A percentile compares a stretch with the other conserved stretches of the same genome.
phyloP scores from a whole-genome alignment of 1,139 yeast species.

The Pichia sp. region DNA sequence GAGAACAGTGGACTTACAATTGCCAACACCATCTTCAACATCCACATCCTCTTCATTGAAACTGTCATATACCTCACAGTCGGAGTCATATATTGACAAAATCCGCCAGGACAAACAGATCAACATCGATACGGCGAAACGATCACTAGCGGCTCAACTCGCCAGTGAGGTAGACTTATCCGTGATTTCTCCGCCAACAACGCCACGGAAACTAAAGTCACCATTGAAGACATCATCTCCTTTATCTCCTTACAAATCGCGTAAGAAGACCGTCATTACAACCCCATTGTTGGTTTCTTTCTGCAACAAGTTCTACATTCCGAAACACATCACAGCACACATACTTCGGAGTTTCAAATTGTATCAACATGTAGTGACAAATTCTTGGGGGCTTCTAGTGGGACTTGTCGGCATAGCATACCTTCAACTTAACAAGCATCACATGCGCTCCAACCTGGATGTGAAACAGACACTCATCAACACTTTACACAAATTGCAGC shows the following conservation, averaged over 20 bases:
- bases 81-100: constrained; percentile 9
- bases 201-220: constrained; percentile 3
- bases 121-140: constrained; percentile 1
- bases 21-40: constrained; percentile 3
- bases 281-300: constrained; percentile 49
- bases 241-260: constrained; percentile 7
- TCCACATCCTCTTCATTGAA: background rate
- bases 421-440: constrained; percentile 43
- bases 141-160: constrained; percentile 1
- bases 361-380: constrained; percentile 47
- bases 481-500: constrained; percentile 46
- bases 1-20: constrained; percentile 3
- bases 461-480: constrained; percentile 40
- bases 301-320: constrained; percentile 59
- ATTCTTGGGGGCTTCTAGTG: constrained; percentile 63
- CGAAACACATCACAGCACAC: constrained; percentile 42
- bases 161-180: too few species aligned
- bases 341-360: constrained; percentile 45
- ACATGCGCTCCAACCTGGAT: constrained; percentile 40
- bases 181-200: constrained; percentile 19
- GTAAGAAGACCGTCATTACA: constrained; percentile 20
- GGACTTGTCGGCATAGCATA: constrained; percentile 59
- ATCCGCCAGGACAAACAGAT: constrained; percentile 3
- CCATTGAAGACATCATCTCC: constrained; percentile 1
- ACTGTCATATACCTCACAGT: constrained; percentile 3